Evolutionary conservation across 2,329 filamentous ascomycete species (phyloP).

Genomic region (Cadophora malorum): DNA sequence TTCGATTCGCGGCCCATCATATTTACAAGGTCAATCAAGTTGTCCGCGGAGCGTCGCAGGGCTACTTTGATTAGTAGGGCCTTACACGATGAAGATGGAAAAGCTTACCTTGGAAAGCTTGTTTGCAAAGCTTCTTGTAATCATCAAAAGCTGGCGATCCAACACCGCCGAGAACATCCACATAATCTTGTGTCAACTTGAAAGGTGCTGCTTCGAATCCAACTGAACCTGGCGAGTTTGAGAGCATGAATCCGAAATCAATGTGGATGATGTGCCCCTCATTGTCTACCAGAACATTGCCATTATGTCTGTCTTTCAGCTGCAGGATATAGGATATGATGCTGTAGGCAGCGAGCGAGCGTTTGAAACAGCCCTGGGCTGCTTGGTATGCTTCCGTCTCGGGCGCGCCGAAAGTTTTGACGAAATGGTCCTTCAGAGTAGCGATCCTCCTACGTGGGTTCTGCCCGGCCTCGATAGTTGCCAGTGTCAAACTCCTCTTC

Average conservation of each 20-base stretch:
- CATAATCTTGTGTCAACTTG: conserved; percentile 85
- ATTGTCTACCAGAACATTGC: conserved; percentile 85
- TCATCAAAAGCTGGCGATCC: conserved; percentile 73
- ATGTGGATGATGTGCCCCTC: conserved; percentile 89
- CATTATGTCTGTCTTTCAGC: conserved; percentile 86
- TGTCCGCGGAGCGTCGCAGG: conserved; percentile 77
- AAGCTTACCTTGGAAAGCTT: conserved; percentile 75
- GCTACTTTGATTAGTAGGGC: conserved; percentile 53
- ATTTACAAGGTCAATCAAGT: conserved; percentile 80
- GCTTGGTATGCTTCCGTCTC: conserved; percentile 73
- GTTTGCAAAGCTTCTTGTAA: conserved; percentile 81
- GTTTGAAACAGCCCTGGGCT: conserved; percentile 79
- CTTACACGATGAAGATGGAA: too few relatives aligned
- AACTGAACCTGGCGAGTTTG: conserved; percentile 83
- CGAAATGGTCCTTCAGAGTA: conserved; percentile 80
- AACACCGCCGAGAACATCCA: conserved; percentile 80
- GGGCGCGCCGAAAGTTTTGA: conserved; percentile 76
- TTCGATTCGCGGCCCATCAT: conserved; percentile 85
- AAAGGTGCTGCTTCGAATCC: conserved; percentile 88
- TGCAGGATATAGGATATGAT: conserved; percentile 85
- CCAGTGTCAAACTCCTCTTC: conserved; percentile 80
- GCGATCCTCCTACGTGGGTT: conserved; percentile 80
- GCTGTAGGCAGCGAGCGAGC: conserved; percentile 84
- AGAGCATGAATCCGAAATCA: conserved; percentile 90
- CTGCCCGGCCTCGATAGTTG: conserved; percentile 73